Evolutionary conservation across 2,329 filamentous ascomycete species (phyloP).

Genomic region (Aspergillus fijiensis): DNA sequence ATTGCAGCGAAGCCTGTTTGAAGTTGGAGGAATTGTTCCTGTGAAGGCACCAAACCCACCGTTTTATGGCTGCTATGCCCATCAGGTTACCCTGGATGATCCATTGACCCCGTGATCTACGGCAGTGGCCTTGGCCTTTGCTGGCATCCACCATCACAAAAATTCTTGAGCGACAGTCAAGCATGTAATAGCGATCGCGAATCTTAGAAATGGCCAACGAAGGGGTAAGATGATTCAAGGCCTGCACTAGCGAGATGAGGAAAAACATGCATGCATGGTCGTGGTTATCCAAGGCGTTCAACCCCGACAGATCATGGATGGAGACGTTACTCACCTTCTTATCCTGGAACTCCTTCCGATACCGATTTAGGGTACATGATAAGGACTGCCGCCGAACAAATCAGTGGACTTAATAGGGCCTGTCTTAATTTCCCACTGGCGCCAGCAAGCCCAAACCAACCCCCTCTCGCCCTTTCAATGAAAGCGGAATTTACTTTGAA

Average conservation of each 20-base stretch:
- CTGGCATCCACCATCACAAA: not conserved
- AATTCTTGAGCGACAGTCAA: not conserved
- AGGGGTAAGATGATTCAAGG: not conserved
- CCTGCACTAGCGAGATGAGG: not conserved
- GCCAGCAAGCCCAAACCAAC: conserved; percentile 14
- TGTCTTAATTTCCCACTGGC: conserved; percentile 13
- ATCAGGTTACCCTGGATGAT: conserved; percentile 7
- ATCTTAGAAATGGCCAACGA: not conserved
- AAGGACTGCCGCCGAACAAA: conserved; percentile 16
- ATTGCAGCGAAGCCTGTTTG: conserved; percentile 16
- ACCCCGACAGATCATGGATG: not conserved
- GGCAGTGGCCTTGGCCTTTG: conserved; percentile 13
- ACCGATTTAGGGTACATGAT: conserved; percentile 12
- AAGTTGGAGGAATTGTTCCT: conserved; percentile 12
- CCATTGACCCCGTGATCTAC: conserved; percentile 16
- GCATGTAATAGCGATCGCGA: not conserved
- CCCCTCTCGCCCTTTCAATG: conserved; percentile 9
- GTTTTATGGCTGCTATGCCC: conserved; percentile 8
- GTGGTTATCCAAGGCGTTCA: not conserved
- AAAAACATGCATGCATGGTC: not conserved
- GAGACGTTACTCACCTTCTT: conserved; percentile 6
- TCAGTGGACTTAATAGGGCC: conserved; percentile 11
- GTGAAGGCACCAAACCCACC: not conserved
- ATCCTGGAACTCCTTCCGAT: conserved; percentile 14
- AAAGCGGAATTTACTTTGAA: conserved; percentile 13